Evolutionary conservation across 2,329 filamentous ascomycete genomes (phyloP).

Genomic region (Nemania abortiva): DNA sequence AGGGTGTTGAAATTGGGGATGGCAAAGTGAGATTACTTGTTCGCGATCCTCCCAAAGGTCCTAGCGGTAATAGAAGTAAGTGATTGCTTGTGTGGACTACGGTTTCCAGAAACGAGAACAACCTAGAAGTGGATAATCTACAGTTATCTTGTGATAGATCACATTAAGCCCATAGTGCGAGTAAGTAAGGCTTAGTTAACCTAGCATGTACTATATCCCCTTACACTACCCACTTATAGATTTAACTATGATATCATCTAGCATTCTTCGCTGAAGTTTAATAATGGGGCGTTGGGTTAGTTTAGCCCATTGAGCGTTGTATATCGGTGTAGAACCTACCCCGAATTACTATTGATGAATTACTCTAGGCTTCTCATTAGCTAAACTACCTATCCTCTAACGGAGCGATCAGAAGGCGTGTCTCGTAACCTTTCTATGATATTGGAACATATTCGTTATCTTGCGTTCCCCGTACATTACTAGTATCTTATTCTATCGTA

Average conservation of each 20-base stretch:
- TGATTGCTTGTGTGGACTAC: slow-evolving; percentile 42
- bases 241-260: neutral
- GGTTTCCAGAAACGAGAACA: slow-evolving; percentile 17
- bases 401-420: neutral
- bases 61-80: slow-evolving; percentile 62
- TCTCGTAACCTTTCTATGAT: neutral
- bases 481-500: neutral
- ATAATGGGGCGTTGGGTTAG: neutral
- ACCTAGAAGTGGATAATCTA: slow-evolving; percentile 19
- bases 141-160: slow-evolving; percentile 9
- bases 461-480: neutral
- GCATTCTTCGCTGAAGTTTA: neutral
- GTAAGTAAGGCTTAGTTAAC: slow-evolving; percentile 13
- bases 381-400: neutral
- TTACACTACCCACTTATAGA: too few relatives aligned
- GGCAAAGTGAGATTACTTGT: slow-evolving; percentile 75
- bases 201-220: neutral
- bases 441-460: neutral
- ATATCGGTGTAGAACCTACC: too few relatives aligned
- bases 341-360: neutral
- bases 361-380: neutral
- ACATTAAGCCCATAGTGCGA: slow-evolving; percentile 3
- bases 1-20: slow-evolving; percentile 76
- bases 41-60: slow-evolving; percentile 69
- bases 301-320: neutral